A percentile compares a stretch with the other conserved stretches of the same genome.
Conservation (phyloP, 139 green algal genomes). For the Pycnococcus provasolii region DNA sequence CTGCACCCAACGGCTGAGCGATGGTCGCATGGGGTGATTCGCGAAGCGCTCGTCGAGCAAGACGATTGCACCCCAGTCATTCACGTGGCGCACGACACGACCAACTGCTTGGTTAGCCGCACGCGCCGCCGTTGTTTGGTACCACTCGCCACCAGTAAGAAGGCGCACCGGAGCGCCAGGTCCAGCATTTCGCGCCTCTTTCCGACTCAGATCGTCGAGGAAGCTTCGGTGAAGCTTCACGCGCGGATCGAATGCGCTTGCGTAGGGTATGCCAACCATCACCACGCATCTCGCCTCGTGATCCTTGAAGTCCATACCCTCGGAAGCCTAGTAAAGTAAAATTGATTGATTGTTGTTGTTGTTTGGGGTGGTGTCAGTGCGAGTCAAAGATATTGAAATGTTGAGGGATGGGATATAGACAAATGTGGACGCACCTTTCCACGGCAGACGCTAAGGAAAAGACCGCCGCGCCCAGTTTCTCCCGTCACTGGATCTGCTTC, state of each 20-base stretch:
- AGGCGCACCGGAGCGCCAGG: background rate
- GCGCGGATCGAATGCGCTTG: constrained; percentile 42
- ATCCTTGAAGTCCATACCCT: constrained; percentile 95
- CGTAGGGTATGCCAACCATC: constrained; percentile 89
- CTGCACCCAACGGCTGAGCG: constrained; percentile 23
- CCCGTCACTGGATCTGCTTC: background rate
- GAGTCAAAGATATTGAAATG: no score
- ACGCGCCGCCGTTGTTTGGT: constrained; percentile 59
- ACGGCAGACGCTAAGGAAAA: constrained; percentile 83
- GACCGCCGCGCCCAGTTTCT: constrained; percentile 41
- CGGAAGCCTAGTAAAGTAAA: constrained; percentile 55
- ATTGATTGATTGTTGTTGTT: no score
- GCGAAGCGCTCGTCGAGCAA: constrained; percentile 36
- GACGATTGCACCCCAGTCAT: constrained; percentile 72
- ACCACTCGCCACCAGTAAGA: constrained; percentile 47
- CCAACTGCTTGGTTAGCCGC: constrained; percentile 95
- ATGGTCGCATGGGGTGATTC: background rate
- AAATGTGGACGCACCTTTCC: constrained; percentile 41
- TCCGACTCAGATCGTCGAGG: constrained; percentile 49
- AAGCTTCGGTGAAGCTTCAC: constrained; percentile 67
- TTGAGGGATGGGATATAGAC: no score
- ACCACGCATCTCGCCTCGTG: constrained; percentile 72
- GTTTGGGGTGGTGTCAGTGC: no score
- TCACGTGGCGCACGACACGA: constrained; percentile 82
- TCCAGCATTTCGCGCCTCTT: background rate